phyloP scores from a whole-genome alignment of 495 filamentous ascomycete species.

The Talaromyces stipitatus region DNA sequence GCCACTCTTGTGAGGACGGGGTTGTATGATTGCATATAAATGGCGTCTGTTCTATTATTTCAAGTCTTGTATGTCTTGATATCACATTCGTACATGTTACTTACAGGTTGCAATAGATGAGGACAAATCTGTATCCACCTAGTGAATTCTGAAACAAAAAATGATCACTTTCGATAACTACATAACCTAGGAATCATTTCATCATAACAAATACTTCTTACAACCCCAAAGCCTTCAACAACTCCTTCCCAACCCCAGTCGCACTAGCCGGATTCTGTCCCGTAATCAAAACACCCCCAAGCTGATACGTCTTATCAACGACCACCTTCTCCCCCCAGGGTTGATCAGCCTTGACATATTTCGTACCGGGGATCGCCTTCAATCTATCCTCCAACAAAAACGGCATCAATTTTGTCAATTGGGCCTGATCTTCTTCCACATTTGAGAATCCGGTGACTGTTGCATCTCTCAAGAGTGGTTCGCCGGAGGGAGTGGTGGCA shows the following conservation, averaged over 20 bases:
- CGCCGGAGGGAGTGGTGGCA: conserved; percentile 43
- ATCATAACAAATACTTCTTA: not conserved
- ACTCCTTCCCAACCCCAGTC: conserved; percentile 45
- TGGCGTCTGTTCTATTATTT: not conserved
- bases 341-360: conserved; percentile 51
- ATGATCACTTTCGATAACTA: not conserved
- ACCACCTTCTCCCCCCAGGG: conserved; percentile 54
- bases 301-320: conserved; percentile 32
- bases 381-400: conserved; percentile 58
- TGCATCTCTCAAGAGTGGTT: conserved; percentile 45
- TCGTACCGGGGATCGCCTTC: conserved; percentile 36
- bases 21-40: not conserved
- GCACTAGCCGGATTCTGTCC: conserved; percentile 70
- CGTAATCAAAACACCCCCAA: conserved; percentile 53
- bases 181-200: not conserved
- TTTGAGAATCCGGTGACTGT: conserved; percentile 63
- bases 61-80: not conserved
- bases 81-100: too few relatives aligned
- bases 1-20: not conserved
- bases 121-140: too few relatives aligned
- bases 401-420: conserved; percentile 46
- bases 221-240: conserved; percentile 22
- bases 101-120: too few relatives aligned
- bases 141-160: not conserved
- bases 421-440: conserved; percentile 51